Percentiles rank a stretch among this genome's conserved stretches.
phyloP scores from a whole-genome alignment of 1,139 yeast genomes.

The Candida sp. region DNA sequence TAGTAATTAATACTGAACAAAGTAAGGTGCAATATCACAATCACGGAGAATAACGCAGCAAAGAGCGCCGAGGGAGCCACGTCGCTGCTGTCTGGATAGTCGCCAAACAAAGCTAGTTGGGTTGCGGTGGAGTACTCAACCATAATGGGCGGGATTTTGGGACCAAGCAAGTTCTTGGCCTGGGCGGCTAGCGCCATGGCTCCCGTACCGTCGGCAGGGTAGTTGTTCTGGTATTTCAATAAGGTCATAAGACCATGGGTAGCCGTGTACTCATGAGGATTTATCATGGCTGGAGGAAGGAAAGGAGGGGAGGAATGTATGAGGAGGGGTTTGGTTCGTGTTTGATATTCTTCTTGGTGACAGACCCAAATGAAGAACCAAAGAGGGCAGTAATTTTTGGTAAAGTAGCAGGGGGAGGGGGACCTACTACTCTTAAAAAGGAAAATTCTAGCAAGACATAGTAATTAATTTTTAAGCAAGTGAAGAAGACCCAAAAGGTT shows the following conservation, averaged over 20 bases:
- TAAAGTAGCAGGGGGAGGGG: too few relatives aligned
- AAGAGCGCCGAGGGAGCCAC: conserved; percentile 67
- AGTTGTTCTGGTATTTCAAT: conserved; percentile 32
- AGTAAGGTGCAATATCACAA: conserved; percentile 50
- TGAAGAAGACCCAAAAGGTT: too few relatives aligned
- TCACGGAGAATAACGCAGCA: conserved; percentile 53
- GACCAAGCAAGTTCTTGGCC: conserved; percentile 24
- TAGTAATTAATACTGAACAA: conserved; percentile 55
- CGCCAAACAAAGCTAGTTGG: conserved; percentile 67
- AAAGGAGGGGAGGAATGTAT: too few relatives aligned
- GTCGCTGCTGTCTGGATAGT: conserved; percentile 61
- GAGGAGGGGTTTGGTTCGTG: too few relatives aligned
- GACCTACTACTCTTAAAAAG: too few relatives aligned
- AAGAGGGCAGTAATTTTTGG: too few relatives aligned
- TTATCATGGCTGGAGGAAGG: not conserved
- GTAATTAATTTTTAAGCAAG: too few relatives aligned
- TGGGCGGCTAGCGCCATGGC: conserved; percentile 34
- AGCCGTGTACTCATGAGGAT: conserved; percentile 21
- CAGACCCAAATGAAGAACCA: too few relatives aligned
- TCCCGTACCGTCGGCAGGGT: conserved; percentile 60
- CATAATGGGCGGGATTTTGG: conserved; percentile 40
- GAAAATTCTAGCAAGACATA: too few relatives aligned
- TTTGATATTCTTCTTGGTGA: too few relatives aligned
- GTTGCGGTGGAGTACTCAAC: conserved; percentile 35
- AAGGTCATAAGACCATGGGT: conserved; percentile 36